phyloP scores from a whole-genome alignment of 139 green algal species.

The Picochlorum sp. region DNA sequence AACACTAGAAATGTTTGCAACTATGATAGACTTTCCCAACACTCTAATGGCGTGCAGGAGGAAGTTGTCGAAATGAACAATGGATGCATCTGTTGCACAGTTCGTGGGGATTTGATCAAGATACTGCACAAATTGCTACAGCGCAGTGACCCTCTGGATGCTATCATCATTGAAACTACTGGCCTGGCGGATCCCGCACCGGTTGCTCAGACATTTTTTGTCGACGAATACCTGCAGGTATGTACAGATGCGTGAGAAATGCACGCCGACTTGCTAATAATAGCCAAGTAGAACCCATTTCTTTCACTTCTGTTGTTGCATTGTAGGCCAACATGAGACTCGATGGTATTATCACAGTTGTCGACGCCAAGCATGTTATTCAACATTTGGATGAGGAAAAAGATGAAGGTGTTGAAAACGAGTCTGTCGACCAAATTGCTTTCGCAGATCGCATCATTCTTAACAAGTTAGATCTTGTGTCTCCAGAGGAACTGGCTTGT shows the following conservation, averaged over 20 bases:
- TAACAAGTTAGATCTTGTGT: slow-evolving; percentile 73
- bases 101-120: slow-evolving; percentile 77
- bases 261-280: too few relatives aligned
- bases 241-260: neutral
- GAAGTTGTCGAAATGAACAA: slow-evolving; percentile 79
- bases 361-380: slow-evolving; percentile 72
- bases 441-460: slow-evolving; percentile 82
- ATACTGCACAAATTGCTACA: slow-evolving; percentile 72
- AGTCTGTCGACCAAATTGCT: slow-evolving; percentile 63
- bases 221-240: slow-evolving; percentile 49
- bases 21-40: too few relatives aligned
- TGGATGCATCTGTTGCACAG: slow-evolving; percentile 25
- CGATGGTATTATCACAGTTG: slow-evolving; percentile 69
- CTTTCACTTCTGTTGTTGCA: neutral
- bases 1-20: neutral
- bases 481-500: slow-evolving; percentile 27
- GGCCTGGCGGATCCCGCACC: slow-evolving; percentile 84
- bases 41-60: slow-evolving; percentile 36
- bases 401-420: slow-evolving; percentile 70
- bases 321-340: slow-evolving; percentile 29
- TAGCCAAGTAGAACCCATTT: neutral
- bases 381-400: slow-evolving; percentile 77
- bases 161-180: slow-evolving; percentile 80
- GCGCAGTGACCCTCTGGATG: slow-evolving; percentile 66
- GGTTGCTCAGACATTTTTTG: slow-evolving; percentile 82